Evolutionary conservation across 352 stramenopile genomes (phyloP), one percentile per base, ranked within the genome.

Genomic region (Pythium volutum): DNA sequence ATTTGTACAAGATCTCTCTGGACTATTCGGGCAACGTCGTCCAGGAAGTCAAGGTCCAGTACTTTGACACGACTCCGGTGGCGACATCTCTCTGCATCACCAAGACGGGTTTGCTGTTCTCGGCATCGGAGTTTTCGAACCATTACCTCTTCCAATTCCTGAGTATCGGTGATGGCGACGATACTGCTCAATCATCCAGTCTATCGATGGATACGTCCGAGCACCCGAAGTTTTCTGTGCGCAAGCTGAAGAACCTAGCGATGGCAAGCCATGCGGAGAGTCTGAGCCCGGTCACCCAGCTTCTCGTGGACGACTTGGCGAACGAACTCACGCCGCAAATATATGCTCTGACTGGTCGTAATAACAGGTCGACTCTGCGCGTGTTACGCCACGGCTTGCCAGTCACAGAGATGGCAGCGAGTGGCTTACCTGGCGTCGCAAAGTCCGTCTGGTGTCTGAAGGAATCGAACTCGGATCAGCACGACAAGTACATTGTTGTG

Each of bases 111-210:
- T 80, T 99, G 50, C 81, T 99, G 1, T 99, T 99, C 70, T 88
- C 91, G 38, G 90, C 97, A 47, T 95, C 92, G 18, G 97, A 99
- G 78, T 98, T 98, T 69, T 96, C 95, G 10, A 98, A 99, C 76
- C 97, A 99, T 79, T 96, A 89, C 69, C 83, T 99, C 62, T 99
- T 98, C 72, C 95, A 99, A 74, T 98, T 99, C 73, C 79, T 98
- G 71, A 92, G 90, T 48, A 98, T 99, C 65, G 95, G 97, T 53
- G 86, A 98, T 59, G 95, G 95, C 34, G 91, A 96, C 54, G 72
- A 84, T 50, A 91, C 84, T 14, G 89, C 87, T 16, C 76, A 82
- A 8, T 78, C 76, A 39, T 90, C 82, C 22, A 93, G 78, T 56
- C 64, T 83, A 31, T 70, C 71, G n/a, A 89, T 89, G 79, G 84